Base-by-base conservation (phyloP, 345 rosid species). In the Excoecaria agallocha region DNA sequence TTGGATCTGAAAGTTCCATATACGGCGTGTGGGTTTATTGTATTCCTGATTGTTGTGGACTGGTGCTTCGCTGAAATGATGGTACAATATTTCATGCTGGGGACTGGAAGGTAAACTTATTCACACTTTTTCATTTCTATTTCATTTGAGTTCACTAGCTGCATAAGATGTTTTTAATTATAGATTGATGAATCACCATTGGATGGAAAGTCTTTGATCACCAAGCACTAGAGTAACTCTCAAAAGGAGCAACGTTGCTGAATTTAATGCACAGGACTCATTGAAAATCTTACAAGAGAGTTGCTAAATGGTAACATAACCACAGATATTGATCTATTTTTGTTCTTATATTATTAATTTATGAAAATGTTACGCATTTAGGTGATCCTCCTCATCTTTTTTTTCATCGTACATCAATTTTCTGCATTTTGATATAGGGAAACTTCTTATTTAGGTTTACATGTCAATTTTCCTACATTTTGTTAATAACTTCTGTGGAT, bases 11-110 rank as follows among this genome's bases (percentile, higher is more conserved):
- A n/a, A n/a, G n/a, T n/a, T n/a, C n/a, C n/a, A n/a, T n/a, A n/a
- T n/a, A n/a, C n/a, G n/a, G n/a, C n/a, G n/a, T n/a, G n/a, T n/a
- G n/a, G n/a, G n/a, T n/a, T 6, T 98, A 95, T 82, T 95, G 97
- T 59, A 95, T 95, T 84, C 99, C 99, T 78, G 99, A 95, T 85
- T 95, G 99, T 83, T 89, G 92, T 77, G 98, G 99, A 51, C 83
- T 95, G 72, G 91, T 95, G 74, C 96, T 95, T 73, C 99, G 99
- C 19, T 95, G 98, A 39, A 83, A 89, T 86, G 98, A 95, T 90
- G 99, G 99, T 81, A 93, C 89, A 73, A 91, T 95, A 84, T 91
- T 93, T 79, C 99, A 95, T 79, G 93, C 99, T 30, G 99, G 98
- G 73, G 99, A 95, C 82, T 95, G 99, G 99, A 95, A 95, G 93